Conservation (phyloP, 441 rosid genomes). For the Adansonia madagascariensis region DNA sequence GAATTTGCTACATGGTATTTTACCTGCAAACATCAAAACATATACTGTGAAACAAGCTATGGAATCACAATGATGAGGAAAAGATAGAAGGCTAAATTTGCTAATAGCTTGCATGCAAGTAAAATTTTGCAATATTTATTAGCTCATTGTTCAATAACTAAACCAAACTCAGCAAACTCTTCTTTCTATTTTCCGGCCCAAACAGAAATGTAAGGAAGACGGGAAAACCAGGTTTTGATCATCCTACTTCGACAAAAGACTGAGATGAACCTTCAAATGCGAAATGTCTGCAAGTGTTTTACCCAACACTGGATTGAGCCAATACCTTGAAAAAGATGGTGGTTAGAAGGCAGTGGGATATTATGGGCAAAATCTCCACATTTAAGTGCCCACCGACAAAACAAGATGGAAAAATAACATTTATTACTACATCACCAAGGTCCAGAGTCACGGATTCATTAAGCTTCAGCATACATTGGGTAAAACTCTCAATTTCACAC, state of each 20-base stretch:
- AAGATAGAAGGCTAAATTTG: background rate
- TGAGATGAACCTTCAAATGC: background rate
- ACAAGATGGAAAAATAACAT: background rate
- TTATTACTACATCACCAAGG: background rate
- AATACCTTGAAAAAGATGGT: background rate
- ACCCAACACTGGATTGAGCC: background rate
- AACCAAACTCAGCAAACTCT: background rate
- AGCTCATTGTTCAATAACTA: background rate
- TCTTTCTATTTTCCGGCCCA: background rate
- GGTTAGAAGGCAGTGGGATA: background rate
- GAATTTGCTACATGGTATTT: background rate
- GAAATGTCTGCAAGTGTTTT: background rate
- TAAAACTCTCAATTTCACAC: background rate
- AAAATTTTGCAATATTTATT: background rate
- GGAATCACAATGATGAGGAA: background rate
- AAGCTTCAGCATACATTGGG: background rate
- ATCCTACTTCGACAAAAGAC: background rate
- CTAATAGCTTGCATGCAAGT: background rate
- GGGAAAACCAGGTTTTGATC: background rate
- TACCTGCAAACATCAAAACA: conserved; percentile 20
- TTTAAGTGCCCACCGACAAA: background rate
- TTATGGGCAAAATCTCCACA: background rate
- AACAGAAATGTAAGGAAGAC: background rate
- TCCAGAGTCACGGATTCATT: background rate
- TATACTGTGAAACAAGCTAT: background rate